Evolutionary conservation across 345 rosid species (phyloP).

Genomic region (Boechera divaricarpa): DNA sequence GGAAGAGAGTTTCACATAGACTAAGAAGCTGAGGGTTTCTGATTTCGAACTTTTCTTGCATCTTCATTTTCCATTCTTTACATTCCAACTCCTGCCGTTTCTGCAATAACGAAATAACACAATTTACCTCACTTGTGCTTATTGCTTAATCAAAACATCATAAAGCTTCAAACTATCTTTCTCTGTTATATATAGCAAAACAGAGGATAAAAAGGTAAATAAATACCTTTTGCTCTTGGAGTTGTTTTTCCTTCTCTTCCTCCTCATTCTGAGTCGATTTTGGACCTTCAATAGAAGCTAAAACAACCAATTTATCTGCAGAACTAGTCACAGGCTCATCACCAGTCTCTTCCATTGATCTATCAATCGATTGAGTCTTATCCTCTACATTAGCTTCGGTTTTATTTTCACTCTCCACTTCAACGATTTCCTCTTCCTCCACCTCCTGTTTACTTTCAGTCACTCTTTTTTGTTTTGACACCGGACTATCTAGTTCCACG

Average conservation of each 20-base stretch:
- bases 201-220: not conserved
- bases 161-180: conserved; percentile 18
- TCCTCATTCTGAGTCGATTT: conserved; percentile 50
- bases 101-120: conserved; percentile 10
- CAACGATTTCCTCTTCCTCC: conserved; percentile 54
- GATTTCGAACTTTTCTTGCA: conserved; percentile 54
- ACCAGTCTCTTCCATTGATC: conserved; percentile 50
- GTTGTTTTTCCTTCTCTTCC: conserved; percentile 51
- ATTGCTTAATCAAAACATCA: conserved; percentile 12
- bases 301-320: conserved; percentile 46
- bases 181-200: not conserved
- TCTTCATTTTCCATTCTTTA: conserved; percentile 55
- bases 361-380: conserved; percentile 49
- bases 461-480: conserved; percentile 48
- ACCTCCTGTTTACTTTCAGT: conserved; percentile 50
- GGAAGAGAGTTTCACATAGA: conserved; percentile 73
- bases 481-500: conserved; percentile 52
- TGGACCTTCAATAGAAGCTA: conserved; percentile 44
- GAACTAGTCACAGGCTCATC: conserved; percentile 52
- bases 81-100: conserved; percentile 57
- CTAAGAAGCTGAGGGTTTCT: conserved; percentile 65
- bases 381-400: conserved; percentile 48
- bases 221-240: conserved; percentile 64
- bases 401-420: conserved; percentile 53
- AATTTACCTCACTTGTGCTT: not conserved